phyloP scores from a whole-genome alignment of 352 stramenopile genomes.

The Globisporangium echinulatum region DNA sequence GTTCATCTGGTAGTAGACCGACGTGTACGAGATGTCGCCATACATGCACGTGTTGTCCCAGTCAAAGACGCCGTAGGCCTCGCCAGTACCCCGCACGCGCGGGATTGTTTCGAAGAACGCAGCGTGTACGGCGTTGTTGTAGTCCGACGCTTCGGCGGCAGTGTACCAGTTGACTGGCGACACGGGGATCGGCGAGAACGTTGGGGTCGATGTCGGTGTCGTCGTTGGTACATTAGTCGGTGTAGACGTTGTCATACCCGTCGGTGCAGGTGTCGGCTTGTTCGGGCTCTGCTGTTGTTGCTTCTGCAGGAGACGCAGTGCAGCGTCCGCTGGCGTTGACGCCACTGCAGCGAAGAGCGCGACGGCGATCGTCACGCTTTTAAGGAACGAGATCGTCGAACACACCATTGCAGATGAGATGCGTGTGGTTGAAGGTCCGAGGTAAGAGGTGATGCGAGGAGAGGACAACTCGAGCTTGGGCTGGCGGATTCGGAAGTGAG shows the following conservation, averaged over 20 bases:
- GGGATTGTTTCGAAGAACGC: conserved; percentile 31
- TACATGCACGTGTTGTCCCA: conserved; percentile 70
- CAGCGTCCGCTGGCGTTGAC: not conserved
- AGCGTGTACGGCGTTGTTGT: conserved; percentile 49
- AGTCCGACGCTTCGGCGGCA: conserved; percentile 39
- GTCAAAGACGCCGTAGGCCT: conserved; percentile 50
- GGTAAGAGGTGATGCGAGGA: too few species aligned
- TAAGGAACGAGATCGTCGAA: conserved; percentile 3
- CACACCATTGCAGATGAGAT: not conserved
- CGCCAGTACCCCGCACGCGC: conserved; percentile 22
- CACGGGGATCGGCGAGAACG: conserved; percentile 1
- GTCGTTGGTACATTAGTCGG: too few species aligned
- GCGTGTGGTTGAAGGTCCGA: too few species aligned
- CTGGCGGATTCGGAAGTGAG: not conserved
- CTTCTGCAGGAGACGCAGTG: not conserved
- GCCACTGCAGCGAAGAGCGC: not conserved
- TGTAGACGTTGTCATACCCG: too few species aligned
- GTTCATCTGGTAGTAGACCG: conserved; percentile 50
- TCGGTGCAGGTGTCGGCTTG: not conserved
- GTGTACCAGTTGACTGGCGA: conserved; percentile 24
- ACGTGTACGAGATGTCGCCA: conserved; percentile 63
- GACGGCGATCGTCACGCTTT: not conserved
- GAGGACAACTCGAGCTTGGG: not conserved
- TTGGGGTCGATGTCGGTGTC: too few species aligned
- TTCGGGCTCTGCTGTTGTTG: conserved; percentile 1